Evolutionary conservation across 1,139 yeast species (phyloP), one percentile per base, ranked within the genome.

Genomic region (Protomyces gravidus): DNA sequence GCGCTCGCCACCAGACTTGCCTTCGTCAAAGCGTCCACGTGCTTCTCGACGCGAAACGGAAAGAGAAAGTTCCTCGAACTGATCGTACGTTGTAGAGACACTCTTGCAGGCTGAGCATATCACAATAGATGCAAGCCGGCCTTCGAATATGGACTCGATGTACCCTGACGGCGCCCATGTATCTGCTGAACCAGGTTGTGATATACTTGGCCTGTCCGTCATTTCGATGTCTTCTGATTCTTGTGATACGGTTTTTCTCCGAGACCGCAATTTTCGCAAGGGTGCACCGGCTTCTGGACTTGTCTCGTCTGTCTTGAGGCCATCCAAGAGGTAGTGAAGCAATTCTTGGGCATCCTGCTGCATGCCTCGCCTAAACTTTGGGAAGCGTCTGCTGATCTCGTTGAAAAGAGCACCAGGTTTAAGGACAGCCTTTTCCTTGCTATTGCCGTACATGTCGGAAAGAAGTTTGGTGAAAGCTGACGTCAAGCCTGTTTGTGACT

Each of bases 271-370:
- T 6, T 26, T 36, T 26, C 42, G 55, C 27, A 42, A 21, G 32
- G 28, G 30, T 13, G 23, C 50, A 19, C 25, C 50, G 4, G 30
- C 36, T 25, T 45, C 32, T n/a, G 28, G 47, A 21, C 23, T 17
- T 5, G 36, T 30, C 39, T 60, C 62, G 33, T 60, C 62, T 13
- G 47, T 33, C 26, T 49, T 60, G 39, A 60, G 45, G 3, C 60
- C 60, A n/a, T 61, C 60, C 17, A 62, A 36, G 5, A 62, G 45
- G 28, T 36, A 45, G 55, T 62, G 59, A 9, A 62, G 32, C 11
- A 62, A 39, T 33, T 62, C 64, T 36, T 62, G 64, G 5, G 64
- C 64, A 19, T 62, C 64, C 26, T 61, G 61, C 28, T 62, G 64
- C 5, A 36, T 33, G 11, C 59, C 53, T 15, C 45, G 36, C n/a